These are phyloP conservation scores for Poa annua DNA, from an alignment of 176 grass and related monocot species.

Conservation along the genomic window DNA sequence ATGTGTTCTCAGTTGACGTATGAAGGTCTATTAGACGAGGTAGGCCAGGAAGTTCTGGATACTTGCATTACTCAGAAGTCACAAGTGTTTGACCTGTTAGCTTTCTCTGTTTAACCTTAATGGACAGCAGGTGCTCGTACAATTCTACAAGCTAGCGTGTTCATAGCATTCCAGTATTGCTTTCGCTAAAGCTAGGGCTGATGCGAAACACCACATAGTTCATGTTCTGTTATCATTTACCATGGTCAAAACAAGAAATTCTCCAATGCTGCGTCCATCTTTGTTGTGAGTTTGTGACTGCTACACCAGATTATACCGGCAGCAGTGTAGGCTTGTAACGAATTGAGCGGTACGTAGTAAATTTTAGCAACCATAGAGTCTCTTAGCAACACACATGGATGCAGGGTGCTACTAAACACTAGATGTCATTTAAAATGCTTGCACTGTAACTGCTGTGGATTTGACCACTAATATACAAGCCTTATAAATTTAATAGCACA, in stretches of 20 bases:
- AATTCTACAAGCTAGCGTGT: background rate
- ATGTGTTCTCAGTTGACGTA: slow-evolving; percentile 98
- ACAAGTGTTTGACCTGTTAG: slow-evolving; percentile 16
- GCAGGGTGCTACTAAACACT: slow-evolving; percentile 10
- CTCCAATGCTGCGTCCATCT: slow-evolving; percentile 16
- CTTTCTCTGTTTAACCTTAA: slow-evolving; percentile 29
- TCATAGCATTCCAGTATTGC: background rate
- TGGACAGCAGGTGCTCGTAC: background rate
- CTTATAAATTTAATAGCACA: background rate
- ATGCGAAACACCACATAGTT: background rate
- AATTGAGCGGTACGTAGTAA: slow-evolving; percentile 22
- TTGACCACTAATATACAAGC: background rate
- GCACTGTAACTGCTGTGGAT: background rate
- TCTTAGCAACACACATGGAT: background rate
- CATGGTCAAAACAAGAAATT: slow-evolving; percentile 11
- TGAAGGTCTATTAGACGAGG: slow-evolving; percentile 98
- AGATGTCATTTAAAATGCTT: slow-evolving; percentile 7
- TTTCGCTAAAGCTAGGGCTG: background rate
- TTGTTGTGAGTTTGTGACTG: background rate
- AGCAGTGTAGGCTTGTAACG: background rate
- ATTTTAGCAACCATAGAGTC: slow-evolving; percentile 13
- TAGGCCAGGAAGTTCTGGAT: slow-evolving; percentile 36
- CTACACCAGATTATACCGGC: background rate
- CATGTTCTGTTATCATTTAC: background rate
- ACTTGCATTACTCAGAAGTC: background rate